Conservation (phyloP, 805 yeast genomes). For the Wickerhamomyces bovis region DNA sequence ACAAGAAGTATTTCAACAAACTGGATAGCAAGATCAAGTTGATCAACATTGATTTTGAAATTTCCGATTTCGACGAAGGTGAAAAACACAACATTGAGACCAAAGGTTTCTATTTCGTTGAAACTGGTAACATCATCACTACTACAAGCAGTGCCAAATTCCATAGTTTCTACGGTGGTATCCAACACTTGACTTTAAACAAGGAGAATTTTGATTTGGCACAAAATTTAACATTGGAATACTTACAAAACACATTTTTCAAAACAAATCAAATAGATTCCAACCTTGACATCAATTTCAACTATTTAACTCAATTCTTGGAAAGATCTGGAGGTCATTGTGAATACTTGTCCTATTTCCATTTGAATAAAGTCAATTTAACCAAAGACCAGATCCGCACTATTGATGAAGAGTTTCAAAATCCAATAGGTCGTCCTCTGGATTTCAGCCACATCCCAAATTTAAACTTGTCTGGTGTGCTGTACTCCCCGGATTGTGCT, state of each 20-base stretch:
- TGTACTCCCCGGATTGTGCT: conserved; percentile 91
- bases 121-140: conserved; percentile 55
- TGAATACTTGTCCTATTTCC: conserved; percentile 67
- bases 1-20: conserved; percentile 25
- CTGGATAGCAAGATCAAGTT: conserved; percentile 35
- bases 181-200: conserved; percentile 44
- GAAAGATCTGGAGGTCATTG: conserved; percentile 42
- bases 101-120: conserved; percentile 60
- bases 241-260: conserved; percentile 35
- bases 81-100: conserved; percentile 46
- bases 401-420: conserved; percentile 65
- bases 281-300: conserved; percentile 20
- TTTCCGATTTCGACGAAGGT: conserved; percentile 40
- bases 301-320: conserved; percentile 18
- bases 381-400: conserved; percentile 45
- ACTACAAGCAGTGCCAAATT: conserved; percentile 60
- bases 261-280: conserved; percentile 7
- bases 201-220: conserved; percentile 39
- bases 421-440: conserved; percentile 79
- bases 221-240: conserved; percentile 37
- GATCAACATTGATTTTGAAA: conserved; percentile 26
- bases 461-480: conserved; percentile 48
- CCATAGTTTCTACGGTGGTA: conserved; percentile 53
- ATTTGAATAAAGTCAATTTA: conserved; percentile 55
- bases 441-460: conserved; percentile 44